Evolutionary conservation across 1,284 basidiomycete genomes (phyloP).

Genomic region (Trichosporon sp.): DNA sequence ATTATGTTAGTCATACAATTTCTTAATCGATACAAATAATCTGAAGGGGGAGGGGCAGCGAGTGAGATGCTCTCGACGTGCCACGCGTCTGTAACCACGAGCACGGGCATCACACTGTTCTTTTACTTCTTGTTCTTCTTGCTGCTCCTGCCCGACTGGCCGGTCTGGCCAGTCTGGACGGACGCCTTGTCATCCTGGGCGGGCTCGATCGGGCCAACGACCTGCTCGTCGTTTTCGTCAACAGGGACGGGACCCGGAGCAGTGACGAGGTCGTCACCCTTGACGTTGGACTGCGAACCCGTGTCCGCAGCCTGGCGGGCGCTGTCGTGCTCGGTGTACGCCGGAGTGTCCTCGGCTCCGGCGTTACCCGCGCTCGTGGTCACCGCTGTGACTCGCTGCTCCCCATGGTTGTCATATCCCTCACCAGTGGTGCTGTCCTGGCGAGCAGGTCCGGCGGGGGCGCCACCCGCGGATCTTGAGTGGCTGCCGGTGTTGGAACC

Average conservation of each 20-base stretch:
- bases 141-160: conserved; percentile 16
- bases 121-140: conserved; percentile 13
- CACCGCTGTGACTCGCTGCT: conserved; percentile 12
- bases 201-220: conserved; percentile 18
- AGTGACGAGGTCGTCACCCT: not conserved
- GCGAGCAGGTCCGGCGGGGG: conserved; percentile 15
- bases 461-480: conserved; percentile 24
- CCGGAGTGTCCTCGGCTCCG: conserved; percentile 18
- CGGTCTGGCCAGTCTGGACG: conserved; percentile 14
- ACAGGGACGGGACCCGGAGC: conserved; percentile 6
- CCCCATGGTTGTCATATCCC: conserved; percentile 14
- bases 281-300: conserved; percentile 1
- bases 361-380: conserved; percentile 15
- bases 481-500: conserved; percentile 13
- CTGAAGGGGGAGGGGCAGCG: conserved; percentile 13
- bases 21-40: conserved; percentile 20
- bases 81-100: conserved; percentile 3
- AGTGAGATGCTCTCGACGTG: conserved; percentile 1
- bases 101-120: not conserved
- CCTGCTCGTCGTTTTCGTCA: conserved; percentile 63
- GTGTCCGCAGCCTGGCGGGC: conserved; percentile 9
- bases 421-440: conserved; percentile 20
- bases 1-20: conserved; percentile 20
- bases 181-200: conserved; percentile 14
- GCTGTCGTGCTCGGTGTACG: conserved; percentile 15